Evolutionary conservation across 176 grass and related monocot species (phyloP).

Genomic region (Poa pratensis): DNA sequence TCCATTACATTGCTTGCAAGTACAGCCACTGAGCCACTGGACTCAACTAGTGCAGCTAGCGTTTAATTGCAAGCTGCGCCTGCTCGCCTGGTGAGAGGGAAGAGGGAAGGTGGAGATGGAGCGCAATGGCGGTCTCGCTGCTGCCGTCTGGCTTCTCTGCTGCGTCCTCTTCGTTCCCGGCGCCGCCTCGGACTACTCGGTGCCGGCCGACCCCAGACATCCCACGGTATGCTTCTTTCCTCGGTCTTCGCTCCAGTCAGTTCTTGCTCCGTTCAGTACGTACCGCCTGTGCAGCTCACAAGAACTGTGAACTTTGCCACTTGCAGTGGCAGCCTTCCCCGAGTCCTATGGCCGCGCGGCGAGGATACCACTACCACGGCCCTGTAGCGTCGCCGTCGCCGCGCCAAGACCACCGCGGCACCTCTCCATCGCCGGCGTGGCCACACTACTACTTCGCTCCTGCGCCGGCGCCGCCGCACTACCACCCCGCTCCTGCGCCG

Average conservation of each 20-base stretch:
- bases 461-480: neutral
- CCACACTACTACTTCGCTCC: neutral
- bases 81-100: neutral
- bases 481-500: constrained; percentile 30
- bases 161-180: neutral
- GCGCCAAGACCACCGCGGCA: neutral
- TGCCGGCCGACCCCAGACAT: constrained; percentile 14
- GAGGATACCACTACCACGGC: neutral
- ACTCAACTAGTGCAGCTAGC: neutral
- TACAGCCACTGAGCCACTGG: neutral
- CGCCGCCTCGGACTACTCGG: neutral
- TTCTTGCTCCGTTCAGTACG: no score
- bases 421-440: neutral
- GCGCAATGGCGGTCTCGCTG: neutral
- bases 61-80: neutral
- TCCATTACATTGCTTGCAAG: neutral
- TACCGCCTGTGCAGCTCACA: neutral
- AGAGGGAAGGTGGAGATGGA: neutral
- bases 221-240: constrained; percentile 10
- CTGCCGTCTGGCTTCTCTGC: neutral
- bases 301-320: neutral
- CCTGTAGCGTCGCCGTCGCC: neutral
- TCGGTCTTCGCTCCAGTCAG: no score
- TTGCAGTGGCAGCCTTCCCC: constrained; percentile 7
- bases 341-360: neutral